Evolutionary conservation across 805 yeast genomes (phyloP).

Genomic region (Middelhovenomyces tepae): DNA sequence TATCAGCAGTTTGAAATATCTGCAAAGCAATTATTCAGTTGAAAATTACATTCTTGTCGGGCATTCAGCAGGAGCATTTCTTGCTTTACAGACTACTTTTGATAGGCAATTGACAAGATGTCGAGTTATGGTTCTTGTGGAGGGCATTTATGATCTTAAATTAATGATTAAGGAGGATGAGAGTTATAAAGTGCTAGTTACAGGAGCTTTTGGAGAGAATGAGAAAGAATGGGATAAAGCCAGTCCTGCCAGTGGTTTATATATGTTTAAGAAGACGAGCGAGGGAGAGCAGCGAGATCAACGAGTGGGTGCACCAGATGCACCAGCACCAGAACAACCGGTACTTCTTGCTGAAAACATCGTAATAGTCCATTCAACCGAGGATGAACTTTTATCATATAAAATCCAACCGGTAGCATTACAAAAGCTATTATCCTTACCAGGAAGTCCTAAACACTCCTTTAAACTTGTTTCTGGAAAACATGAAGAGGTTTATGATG

Average conservation of each 20-base stretch:
- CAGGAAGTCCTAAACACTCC: too few species aligned
- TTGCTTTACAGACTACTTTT: constrained; percentile 42
- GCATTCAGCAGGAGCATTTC: constrained; percentile 76
- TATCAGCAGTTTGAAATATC: constrained; percentile 31
- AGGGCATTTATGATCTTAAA: constrained; percentile 58
- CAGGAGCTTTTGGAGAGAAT: constrained; percentile 44
- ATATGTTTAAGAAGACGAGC: background rate
- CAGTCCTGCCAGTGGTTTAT: constrained; percentile 15
- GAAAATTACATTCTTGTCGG: constrained; percentile 40
- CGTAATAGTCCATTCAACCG: constrained; percentile 47
- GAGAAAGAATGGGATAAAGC: constrained; percentile 20
- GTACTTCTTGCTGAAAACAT: constrained; percentile 15
- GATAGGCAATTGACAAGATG: constrained; percentile 4
- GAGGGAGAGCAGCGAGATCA: too few species aligned
- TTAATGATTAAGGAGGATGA: constrained; percentile 54
- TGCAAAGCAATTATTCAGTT: constrained; percentile 21
- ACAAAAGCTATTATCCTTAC: background rate
- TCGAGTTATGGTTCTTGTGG: constrained; percentile 30
- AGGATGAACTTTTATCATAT: constrained; percentile 54
- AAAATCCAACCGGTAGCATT: constrained; percentile 34
- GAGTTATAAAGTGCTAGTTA: constrained; percentile 45
- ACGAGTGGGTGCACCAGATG: too few species aligned
- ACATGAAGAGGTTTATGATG: constrained; percentile 57
- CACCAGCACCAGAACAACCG: constrained; percentile 5
- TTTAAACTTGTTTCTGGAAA: constrained; percentile 42